Percentiles rank a stretch among this genome's conserved stretches.
phyloP scores from a whole-genome alignment of 2,329 filamentous ascomycete genomes.

The Fusarium citri region DNA sequence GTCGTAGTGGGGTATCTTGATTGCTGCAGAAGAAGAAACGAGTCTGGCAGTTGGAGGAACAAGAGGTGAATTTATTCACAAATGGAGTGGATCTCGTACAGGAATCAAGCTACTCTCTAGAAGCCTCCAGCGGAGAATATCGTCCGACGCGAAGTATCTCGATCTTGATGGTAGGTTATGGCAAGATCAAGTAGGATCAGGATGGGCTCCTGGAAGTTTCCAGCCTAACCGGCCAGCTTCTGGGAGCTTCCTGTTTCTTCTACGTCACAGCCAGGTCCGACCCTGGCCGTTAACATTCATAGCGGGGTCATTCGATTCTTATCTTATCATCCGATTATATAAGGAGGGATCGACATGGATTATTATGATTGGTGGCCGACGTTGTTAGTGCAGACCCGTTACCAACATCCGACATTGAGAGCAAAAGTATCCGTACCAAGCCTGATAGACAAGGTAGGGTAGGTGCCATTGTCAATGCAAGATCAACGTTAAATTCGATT shows the following conservation, averaged over 20 bases:
- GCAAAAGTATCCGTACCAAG: not conserved
- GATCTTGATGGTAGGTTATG: constrained; percentile 40
- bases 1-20: constrained; percentile 38
- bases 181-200: constrained; percentile 44
- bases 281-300: not conserved
- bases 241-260: constrained; percentile 48
- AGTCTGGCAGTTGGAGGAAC: constrained; percentile 9
- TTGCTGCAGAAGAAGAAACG: constrained; percentile 26
- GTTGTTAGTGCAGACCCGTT: not conserved
- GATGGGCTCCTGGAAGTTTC: constrained; percentile 45
- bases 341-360: not conserved
- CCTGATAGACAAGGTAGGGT: not conserved
- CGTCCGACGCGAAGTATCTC: constrained; percentile 38
- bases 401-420: constrained; percentile 3
- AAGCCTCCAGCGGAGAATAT: constrained; percentile 31
- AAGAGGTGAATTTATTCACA: constrained; percentile 44
- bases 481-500: too few relatives aligned
- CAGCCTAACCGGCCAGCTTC: constrained; percentile 44
- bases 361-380: constrained; percentile 3
- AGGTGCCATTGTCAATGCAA: not conserved
- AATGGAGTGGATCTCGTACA: constrained; percentile 40
- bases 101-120: constrained; percentile 26
- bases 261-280: constrained; percentile 51
- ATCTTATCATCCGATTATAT: constrained; percentile 41
- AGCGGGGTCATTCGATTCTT: constrained; percentile 31